Conservation (phyloP, 1,284 basidiomycete species). For the Agaricales sp. region DNA sequence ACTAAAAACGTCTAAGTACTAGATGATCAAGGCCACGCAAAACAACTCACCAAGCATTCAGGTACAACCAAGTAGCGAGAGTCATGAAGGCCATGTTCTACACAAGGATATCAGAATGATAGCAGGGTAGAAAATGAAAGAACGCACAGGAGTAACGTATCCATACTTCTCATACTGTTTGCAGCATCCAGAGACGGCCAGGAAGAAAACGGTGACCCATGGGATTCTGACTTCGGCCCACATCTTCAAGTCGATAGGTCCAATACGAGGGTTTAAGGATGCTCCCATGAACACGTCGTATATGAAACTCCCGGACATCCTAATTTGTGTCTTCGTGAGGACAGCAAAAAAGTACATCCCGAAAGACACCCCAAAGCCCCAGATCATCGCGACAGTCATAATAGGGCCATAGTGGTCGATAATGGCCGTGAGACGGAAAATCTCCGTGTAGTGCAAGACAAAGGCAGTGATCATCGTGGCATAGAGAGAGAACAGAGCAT, state of each 20-base stretch:
- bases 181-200: conserved; percentile 86
- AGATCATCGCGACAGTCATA: conserved; percentile 94
- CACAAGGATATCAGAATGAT: conserved; percentile 4
- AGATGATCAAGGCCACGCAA: not conserved
- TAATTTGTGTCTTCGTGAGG: conserved; percentile 69
- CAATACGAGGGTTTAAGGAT: conserved; percentile 87
- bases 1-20: conserved; percentile 13
- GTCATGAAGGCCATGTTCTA: conserved; percentile 98
- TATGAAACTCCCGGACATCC: conserved; percentile 90
- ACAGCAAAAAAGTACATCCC: conserved; percentile 74
- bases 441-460: conserved; percentile 68
- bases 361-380: conserved; percentile 76
- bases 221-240: conserved; percentile 98
- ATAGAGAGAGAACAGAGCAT: conserved; percentile 86
- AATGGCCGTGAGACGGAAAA: conserved; percentile 90
- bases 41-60: conserved; percentile 79
- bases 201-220: conserved; percentile 93
- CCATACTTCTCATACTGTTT: conserved; percentile 94
- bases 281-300: conserved; percentile 99
- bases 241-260: conserved; percentile 96
- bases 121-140: not conserved
- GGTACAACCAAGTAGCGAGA: conserved; percentile 90
- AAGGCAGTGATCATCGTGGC: conserved; percentile 74
- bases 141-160: conserved; percentile 79
- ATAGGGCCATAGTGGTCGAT: conserved; percentile 96